Percentiles rank a stretch among this genome's conserved stretches.
Conservation (phyloP, 345 rosid genomes). For the Lumnitzera racemosa region DNA sequence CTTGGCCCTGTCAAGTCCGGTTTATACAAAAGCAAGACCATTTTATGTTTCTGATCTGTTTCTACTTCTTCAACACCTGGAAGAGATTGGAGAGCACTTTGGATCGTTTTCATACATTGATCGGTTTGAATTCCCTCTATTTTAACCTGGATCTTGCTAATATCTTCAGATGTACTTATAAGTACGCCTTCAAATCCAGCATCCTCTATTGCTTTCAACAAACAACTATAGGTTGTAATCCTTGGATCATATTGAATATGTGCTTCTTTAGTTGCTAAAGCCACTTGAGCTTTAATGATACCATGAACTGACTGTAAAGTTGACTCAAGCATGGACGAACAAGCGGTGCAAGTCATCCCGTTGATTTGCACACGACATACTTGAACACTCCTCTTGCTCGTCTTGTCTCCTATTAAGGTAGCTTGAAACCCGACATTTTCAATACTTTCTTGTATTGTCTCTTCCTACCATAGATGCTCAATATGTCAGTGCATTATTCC, state of each 20-base stretch:
- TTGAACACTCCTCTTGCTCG: constrained; percentile 36
- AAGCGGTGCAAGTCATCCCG: constrained; percentile 87
- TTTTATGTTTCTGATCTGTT: constrained; percentile 8
- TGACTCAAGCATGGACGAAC: constrained; percentile 66
- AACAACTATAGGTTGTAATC: constrained; percentile 21
- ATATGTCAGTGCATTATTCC: neutral
- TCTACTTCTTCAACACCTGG: constrained; percentile 57
- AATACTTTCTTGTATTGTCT: constrained; percentile 64
- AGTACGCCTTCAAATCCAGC: constrained; percentile 67
- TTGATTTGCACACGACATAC: constrained; percentile 56
- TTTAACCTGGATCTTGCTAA: constrained; percentile 56
- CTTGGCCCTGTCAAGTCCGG: constrained; percentile 71
- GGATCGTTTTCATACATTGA: constrained; percentile 36
- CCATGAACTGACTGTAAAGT: constrained; percentile 52
- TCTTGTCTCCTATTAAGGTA: constrained; percentile 39
- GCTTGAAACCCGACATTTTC: constrained; percentile 69
- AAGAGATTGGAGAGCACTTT: constrained; percentile 57
- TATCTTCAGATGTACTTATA: constrained; percentile 56
- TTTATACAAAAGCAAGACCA: constrained; percentile 40
- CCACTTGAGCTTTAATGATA: constrained; percentile 62
- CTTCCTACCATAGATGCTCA: constrained; percentile 36
- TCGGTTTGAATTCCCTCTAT: constrained; percentile 55
- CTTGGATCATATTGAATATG: constrained; percentile 57
- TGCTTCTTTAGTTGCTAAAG: constrained; percentile 84
- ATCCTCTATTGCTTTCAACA: constrained; percentile 42